phyloP scores from a whole-genome alignment of 2,329 filamentous ascomycete genomes.

The Cryoendolithus antarcticus region DNA sequence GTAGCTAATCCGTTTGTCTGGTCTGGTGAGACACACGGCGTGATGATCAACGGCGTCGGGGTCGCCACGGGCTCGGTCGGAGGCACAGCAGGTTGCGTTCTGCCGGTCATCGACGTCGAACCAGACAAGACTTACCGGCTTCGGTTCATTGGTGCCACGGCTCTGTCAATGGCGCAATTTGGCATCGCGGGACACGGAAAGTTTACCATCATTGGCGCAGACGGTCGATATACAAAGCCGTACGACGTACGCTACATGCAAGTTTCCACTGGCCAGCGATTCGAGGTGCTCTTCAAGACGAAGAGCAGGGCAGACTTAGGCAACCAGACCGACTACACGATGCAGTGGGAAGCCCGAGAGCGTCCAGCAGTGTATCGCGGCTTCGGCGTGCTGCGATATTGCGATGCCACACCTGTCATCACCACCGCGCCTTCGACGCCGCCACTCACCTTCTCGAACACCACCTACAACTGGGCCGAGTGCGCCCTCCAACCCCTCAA shows the following conservation, averaged over 20 bases:
- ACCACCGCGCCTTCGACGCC: constrained; percentile 10
- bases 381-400: constrained; percentile 40
- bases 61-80: constrained; percentile 10
- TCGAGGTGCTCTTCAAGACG: constrained; percentile 42
- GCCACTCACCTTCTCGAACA: constrained; percentile 21
- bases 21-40: constrained; percentile 44
- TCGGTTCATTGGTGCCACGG: constrained; percentile 46
- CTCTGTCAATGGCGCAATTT: constrained; percentile 41
- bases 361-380: constrained; percentile 33
- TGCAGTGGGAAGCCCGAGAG: constrained; percentile 41
- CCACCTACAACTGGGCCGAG: constrained; percentile 22
- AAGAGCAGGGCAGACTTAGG: constrained; percentile 37
- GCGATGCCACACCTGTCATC: constrained; percentile 10
- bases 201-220: constrained; percentile 48
- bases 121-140: constrained; percentile 50
- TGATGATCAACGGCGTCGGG: constrained; percentile 32
- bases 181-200: constrained; percentile 46
- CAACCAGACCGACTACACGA: constrained; percentile 27
- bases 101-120: constrained; percentile 43
- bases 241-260: constrained; percentile 39
- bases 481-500: constrained; percentile 25
- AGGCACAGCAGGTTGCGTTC: constrained; percentile 22
- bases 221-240: constrained; percentile 37
- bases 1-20: constrained; percentile 32
- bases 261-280: constrained; percentile 47